Base-by-base conservation (phyloP, 176 grass and related monocot genomes). In the Carex littledalei region DNA sequence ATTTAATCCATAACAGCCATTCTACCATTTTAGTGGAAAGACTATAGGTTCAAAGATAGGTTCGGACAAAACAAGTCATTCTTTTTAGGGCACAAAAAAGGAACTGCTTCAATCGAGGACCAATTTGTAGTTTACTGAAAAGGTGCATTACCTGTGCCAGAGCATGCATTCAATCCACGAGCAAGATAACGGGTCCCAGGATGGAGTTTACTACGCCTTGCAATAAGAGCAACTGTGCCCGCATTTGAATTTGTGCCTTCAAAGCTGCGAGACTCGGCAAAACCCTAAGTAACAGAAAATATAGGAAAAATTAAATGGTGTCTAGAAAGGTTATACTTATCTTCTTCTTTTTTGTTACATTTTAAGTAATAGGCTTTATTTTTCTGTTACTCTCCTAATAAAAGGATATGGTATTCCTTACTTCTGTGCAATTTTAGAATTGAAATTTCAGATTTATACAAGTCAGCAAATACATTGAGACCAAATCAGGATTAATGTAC, bases 111-210 rank as follows among this genome's bases (percentile, higher is more conserved):
- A 78, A 26, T 78, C 14, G 0, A 54, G 21, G 45, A 24, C 5
- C 24, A 78, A 75, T 8, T 24, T 78, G 37, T 21, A 74, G 20
- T 26, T 78, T 34, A 84, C 57, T 67, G 29, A 37, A 17, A 15
- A 67, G 0, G 43, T 77, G 49, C 21, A 78, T 80, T 29, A 84
- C 96, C 96, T 70, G 96, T 95, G 56, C 96, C 91, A 67, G 91
- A 99, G 86, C 96, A 99, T 81, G 93, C 93, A 88, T 99, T 99
- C 35, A 99, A 69, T 56, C 96, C 96, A 89, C 96, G 90, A 75
- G 93, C 96, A 89, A 99, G 89, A 84, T 99, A 99, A 80, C 93
- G 93, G 17, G 96, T 99, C 72, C 96, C 96, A 82, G 96, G 96
- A 90, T 99, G 96, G 59, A 99, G 82, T 80, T 92, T 94, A 45